These are phyloP conservation scores for Aspergillus ostianus DNA, from an alignment of 495 filamentous ascomycete genomes.

Conservation along the genomic window DNA sequence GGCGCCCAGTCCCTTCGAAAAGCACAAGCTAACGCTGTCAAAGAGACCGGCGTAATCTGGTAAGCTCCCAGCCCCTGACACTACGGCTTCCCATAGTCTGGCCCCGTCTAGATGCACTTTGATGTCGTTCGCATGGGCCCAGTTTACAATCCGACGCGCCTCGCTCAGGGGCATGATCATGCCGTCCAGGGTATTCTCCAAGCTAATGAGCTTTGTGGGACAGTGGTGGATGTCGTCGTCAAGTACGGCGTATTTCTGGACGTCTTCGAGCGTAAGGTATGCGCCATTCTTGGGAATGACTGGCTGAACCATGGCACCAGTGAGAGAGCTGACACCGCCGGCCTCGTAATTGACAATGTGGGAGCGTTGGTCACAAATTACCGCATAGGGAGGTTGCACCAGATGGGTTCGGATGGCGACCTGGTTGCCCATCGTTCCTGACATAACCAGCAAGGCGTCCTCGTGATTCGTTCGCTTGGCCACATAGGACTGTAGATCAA, in stretches of 20 bases:
- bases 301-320: constrained; percentile 41
- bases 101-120: constrained; percentile 84
- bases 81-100: constrained; percentile 75
- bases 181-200: constrained; percentile 84
- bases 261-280: constrained; percentile 74
- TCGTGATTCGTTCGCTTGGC: constrained; percentile 70
- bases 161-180: constrained; percentile 74
- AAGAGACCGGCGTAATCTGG: constrained; percentile 68
- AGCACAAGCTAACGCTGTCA: constrained; percentile 81
- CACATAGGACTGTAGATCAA: constrained; percentile 65
- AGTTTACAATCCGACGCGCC: constrained; percentile 62
- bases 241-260: constrained; percentile 51
- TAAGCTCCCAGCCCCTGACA: constrained; percentile 58
- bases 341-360: constrained; percentile 52
- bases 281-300: constrained; percentile 57
- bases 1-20: constrained; percentile 86
- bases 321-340: constrained; percentile 47
- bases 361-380: constrained; percentile 47
- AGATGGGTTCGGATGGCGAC: constrained; percentile 49
- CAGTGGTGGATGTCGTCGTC: constrained; percentile 47
- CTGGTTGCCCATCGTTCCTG: constrained; percentile 81
- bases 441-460: constrained; percentile 69
- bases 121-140: constrained; percentile 65
- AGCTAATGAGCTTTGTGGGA: constrained; percentile 74
- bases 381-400: constrained; percentile 47